Conservation (phyloP, 148 eudicot genomes). For the Arbutus unedo region DNA sequence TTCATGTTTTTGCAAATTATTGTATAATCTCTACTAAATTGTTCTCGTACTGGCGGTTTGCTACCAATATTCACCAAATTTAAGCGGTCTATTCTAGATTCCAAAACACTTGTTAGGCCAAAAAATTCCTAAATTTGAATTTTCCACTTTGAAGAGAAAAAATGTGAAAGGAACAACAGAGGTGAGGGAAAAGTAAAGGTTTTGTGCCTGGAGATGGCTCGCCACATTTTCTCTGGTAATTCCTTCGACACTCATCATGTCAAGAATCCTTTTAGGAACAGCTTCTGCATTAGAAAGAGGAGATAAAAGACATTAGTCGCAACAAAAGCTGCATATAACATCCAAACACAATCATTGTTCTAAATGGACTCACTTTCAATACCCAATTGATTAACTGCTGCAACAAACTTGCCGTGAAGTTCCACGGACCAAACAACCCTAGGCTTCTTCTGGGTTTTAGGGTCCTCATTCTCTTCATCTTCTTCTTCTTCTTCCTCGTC, state of each 20-base stretch:
- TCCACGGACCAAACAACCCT: constrained; percentile 81
- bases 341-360: not conserved
- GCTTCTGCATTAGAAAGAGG: constrained; percentile 58
- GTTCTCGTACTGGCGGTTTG: not conserved
- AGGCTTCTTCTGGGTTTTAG: constrained; percentile 58
- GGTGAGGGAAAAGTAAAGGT: not conserved
- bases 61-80: not conserved
- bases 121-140: not conserved
- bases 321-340: not conserved
- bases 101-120: not conserved
- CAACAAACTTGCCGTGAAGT: constrained; percentile 81
- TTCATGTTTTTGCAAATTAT: not conserved
- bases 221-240: constrained; percentile 95
- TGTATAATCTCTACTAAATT: not conserved
- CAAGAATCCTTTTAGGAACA: constrained; percentile 90
- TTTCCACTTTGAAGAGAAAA: not conserved
- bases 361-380: constrained; percentile 53
- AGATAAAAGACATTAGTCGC: not conserved
- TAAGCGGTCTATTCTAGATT: not conserved
- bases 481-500: constrained; percentile 47
- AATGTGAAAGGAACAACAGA: not conserved
- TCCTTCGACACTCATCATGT: constrained; percentile 79
- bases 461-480: constrained; percentile 58
- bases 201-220: constrained; percentile 85
- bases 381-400: constrained; percentile 73